These are phyloP conservation scores for Isabelozyma heimii DNA, from an alignment of 805 yeast species.

Conservation along the genomic window DNA sequence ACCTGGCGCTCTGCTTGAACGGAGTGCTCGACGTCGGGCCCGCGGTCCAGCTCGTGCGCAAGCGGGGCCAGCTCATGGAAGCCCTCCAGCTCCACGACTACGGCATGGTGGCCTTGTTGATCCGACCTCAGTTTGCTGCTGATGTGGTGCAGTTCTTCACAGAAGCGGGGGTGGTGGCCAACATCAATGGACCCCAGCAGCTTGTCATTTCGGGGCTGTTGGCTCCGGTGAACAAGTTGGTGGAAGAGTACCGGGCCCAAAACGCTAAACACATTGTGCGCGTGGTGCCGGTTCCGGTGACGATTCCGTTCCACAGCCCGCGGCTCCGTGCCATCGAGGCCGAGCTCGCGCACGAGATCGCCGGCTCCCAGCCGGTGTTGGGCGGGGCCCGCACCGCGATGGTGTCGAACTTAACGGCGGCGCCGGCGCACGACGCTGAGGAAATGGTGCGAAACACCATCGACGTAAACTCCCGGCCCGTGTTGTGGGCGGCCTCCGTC, in stretches of 20 bases:
- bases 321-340: slow-evolving; percentile 36
- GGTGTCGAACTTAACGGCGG: slow-evolving; percentile 36
- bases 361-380: neutral
- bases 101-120: slow-evolving; percentile 36
- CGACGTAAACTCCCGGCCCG: slow-evolving; percentile 42
- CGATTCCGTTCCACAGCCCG: slow-evolving; percentile 51
- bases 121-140: slow-evolving; percentile 20
- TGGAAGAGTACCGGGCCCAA: slow-evolving; percentile 13
- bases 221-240: slow-evolving; percentile 17
- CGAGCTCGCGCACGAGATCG: slow-evolving; percentile 20
- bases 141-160: slow-evolving; percentile 14
- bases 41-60: slow-evolving; percentile 42
- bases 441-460: slow-evolving; percentile 29
- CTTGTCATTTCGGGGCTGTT: slow-evolving; percentile 44
- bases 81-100: slow-evolving; percentile 15
- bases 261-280: slow-evolving; percentile 18
- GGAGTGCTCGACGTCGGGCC: slow-evolving; percentile 29
- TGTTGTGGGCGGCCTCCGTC: slow-evolving; percentile 39
- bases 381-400: slow-evolving; percentile 26
- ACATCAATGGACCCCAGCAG: slow-evolving; percentile 42
- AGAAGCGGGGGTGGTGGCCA: slow-evolving; percentile 38
- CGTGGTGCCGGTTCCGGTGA: slow-evolving; percentile 36
- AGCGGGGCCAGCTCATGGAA: slow-evolving; percentile 46
- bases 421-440: slow-evolving; percentile 6
- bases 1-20: slow-evolving; percentile 40